These are phyloP conservation scores for Verticillium klebahnii DNA, from an alignment of 2,329 filamentous ascomycete species.

Conservation along the genomic window DNA sequence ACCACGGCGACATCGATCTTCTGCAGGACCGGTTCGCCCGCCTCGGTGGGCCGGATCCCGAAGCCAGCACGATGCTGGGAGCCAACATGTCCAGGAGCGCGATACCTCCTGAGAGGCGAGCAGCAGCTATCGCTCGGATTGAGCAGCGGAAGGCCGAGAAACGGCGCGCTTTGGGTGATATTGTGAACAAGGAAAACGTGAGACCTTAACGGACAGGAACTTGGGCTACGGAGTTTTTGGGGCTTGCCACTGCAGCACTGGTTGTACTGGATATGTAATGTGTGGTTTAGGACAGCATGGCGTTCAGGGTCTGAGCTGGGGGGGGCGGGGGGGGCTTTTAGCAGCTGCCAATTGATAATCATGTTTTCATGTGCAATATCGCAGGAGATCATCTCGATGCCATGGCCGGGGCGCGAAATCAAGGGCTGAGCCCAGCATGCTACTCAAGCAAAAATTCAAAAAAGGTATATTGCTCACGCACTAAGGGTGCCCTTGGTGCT, in stretches of 20 bases:
- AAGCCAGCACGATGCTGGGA: slow-evolving; percentile 24
- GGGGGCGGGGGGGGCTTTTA: slow-evolving; percentile 3
- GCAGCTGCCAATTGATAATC: slow-evolving; percentile 2
- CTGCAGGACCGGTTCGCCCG: slow-evolving; percentile 40
- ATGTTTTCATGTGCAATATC: slow-evolving; percentile 4
- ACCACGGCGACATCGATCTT: slow-evolving; percentile 36
- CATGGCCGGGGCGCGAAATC: neutral
- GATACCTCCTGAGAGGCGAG: slow-evolving; percentile 45
- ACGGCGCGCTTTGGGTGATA: slow-evolving; percentile 27
- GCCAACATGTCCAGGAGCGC: slow-evolving; percentile 35
- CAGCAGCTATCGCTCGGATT: slow-evolving; percentile 50
- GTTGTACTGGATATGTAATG: slow-evolving; percentile 9
- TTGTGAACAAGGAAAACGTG: slow-evolving; percentile 49
- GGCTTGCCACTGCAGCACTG: slow-evolving; percentile 1
- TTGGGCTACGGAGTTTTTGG: neutral
- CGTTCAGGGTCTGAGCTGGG: slow-evolving; percentile 8
- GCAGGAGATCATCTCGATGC: neutral
- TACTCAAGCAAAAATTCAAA: neutral
- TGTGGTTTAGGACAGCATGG: slow-evolving; percentile 10
- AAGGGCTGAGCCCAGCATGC: neutral
- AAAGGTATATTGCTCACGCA: slow-evolving; percentile 31
- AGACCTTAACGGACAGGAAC: slow-evolving; percentile 2
- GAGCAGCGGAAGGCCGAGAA: slow-evolving; percentile 51
- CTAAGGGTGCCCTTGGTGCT: slow-evolving; percentile 92
- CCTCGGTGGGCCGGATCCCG: slow-evolving; percentile 33